These are phyloP conservation scores for Piper betle DNA, from an alignment of 164 flowering plant species.

Conservation along the genomic window DNA sequence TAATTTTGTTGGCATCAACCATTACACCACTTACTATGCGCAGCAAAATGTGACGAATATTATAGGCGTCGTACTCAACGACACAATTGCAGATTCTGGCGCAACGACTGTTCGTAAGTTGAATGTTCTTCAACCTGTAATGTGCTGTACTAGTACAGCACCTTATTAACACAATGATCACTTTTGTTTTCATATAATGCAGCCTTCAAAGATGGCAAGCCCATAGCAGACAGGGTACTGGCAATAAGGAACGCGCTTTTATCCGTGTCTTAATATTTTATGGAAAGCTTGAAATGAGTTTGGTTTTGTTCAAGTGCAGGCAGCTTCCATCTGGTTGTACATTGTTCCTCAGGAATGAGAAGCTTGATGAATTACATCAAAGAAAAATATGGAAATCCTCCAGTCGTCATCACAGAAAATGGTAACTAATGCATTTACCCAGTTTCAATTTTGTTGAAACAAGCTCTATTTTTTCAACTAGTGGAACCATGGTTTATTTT, in stretches of 20 bases:
- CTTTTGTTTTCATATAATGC: conserved; percentile 8
- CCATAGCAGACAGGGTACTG: conserved; percentile 62
- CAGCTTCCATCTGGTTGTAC: conserved; percentile 79
- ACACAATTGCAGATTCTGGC: conserved; percentile 65
- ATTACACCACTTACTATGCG: conserved; percentile 85
- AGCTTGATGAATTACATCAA: conserved; percentile 81
- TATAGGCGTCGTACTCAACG: conserved; percentile 41
- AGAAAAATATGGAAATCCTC: conserved; percentile 70
- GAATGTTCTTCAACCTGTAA: neutral
- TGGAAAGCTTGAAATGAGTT: neutral
- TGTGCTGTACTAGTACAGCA: neutral
- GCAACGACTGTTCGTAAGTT: conserved; percentile 67
- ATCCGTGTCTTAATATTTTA: neutral
- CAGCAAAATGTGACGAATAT: conserved; percentile 21
- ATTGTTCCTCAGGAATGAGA: conserved; percentile 82
- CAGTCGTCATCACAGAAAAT: conserved; percentile 75
- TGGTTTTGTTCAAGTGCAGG: conserved; percentile 29
- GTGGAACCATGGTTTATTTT: neutral
- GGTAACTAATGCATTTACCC: conserved; percentile 23
- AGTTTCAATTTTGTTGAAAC: neutral
- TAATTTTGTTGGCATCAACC: conserved; percentile 91
- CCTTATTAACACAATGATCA: neutral
- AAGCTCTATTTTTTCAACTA: neutral
- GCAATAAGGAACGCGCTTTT: neutral
- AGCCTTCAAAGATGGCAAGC: conserved; percentile 41